These are phyloP conservation scores for Sphaerulina populicola DNA, from an alignment of 2,329 filamentous ascomycete genomes.

Conservation along the genomic window DNA sequence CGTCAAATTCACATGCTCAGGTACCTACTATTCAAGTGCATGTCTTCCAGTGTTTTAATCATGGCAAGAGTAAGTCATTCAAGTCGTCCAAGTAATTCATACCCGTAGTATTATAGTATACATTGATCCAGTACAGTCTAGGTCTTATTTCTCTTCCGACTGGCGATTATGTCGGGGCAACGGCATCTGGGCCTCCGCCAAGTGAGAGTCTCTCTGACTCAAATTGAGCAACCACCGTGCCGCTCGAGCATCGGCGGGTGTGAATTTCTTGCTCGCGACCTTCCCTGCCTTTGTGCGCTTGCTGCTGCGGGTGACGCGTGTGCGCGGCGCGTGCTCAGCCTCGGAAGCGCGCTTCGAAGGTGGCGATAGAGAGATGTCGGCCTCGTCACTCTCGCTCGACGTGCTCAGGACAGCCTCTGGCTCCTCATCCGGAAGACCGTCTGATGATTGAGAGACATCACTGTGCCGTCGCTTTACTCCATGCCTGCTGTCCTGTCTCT, in stretches of 20 bases:
- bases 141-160: not conserved
- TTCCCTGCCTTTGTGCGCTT: not conserved
- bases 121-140: too few species aligned
- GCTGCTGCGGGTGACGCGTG: not conserved
- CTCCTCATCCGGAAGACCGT: conserved; percentile 7
- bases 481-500: not conserved
- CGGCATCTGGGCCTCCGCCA: conserved; percentile 9
- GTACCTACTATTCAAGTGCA: too few species aligned
- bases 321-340: not conserved
- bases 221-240: conserved; percentile 24
- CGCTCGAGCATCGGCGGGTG: conserved; percentile 19
- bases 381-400: conserved; percentile 19
- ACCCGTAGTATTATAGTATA: too few species aligned
- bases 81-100: too few species aligned
- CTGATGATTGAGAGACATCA: conserved; percentile 1
- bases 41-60: too few species aligned
- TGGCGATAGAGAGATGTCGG: conserved; percentile 12
- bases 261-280: conserved; percentile 11
- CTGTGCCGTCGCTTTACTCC: conserved; percentile 14
- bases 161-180: not conserved
- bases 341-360: not conserved
- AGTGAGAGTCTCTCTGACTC: conserved; percentile 18
- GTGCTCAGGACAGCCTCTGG: conserved; percentile 3
- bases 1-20: too few species aligned
- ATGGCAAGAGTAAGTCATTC: too few species aligned